These are phyloP conservation scores for Hyaloscypha hepaticicola DNA, from an alignment of 495 filamentous ascomycete species.

Conservation along the genomic window DNA sequence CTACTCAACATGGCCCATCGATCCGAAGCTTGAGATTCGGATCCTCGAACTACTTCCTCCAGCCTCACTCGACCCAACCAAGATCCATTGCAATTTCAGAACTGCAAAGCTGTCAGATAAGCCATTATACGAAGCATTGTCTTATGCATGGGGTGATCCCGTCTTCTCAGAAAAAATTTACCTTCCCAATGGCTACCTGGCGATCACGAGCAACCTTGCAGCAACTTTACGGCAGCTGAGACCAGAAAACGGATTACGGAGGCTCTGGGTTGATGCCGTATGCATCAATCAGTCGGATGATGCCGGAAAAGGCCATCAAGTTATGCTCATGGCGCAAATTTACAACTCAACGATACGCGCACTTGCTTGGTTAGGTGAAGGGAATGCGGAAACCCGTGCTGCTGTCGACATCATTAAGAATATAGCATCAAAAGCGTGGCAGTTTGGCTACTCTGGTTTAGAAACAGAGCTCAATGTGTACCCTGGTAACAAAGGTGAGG, in stretches of 20 bases:
- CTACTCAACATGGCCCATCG: not conserved
- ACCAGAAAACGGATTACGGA: not conserved
- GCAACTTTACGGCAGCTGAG: not conserved
- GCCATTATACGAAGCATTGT: constrained; percentile 8
- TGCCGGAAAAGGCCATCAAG: constrained; percentile 4
- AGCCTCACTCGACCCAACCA: not conserved
- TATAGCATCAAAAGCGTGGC: not conserved
- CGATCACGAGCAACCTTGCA: constrained; percentile 2
- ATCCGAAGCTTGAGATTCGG: not conserved
- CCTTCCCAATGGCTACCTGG: not conserved
- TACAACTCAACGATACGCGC: not conserved
- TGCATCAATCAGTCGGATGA: constrained; percentile 6
- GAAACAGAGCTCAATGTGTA: not conserved
- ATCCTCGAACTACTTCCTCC: not conserved
- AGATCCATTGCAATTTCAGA: not conserved
- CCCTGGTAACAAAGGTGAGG: not conserved
- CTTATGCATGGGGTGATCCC: constrained; percentile 7
- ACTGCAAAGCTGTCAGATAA: constrained; percentile 3
- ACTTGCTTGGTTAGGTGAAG: not conserved
- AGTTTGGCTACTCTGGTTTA: not conserved
- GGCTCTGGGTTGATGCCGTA: constrained; percentile 4
- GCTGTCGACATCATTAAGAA: not conserved
- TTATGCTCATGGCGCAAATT: not conserved
- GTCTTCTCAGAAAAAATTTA: not conserved
- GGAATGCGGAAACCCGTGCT: not conserved